Evolutionary conservation across 768 basidiomycete species (phyloP), one percentile per base, ranked within the genome.

Genomic region (Guyanaporus albipodus): DNA sequence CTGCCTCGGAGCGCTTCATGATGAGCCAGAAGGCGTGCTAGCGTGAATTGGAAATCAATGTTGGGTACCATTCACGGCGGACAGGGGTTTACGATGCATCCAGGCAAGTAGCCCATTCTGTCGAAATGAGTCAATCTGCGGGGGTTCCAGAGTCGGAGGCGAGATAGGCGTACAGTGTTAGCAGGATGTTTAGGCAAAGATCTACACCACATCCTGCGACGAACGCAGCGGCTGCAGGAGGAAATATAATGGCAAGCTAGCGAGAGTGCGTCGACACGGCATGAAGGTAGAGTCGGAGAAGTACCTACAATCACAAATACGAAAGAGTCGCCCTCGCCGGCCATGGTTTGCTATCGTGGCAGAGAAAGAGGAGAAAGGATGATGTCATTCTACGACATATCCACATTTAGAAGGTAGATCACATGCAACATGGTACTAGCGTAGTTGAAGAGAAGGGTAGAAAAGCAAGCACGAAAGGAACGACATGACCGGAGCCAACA

Each of bases 21-120:
- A 92, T 83, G 44, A 94, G 73, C 86, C 86, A 92, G 67, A 90
- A 85, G 1, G 89, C 88, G 58, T 92, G 90, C 78, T 79, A 6
- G 24, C 24, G 19, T 19, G 39, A 24, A 12, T 48, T 26, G 28
- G 32, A 31, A 21, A 7, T 15, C 4, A 15, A 28, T 42, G 12
- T 15, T 19, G 7, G 18, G 10, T n/a, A 6, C 0, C 34, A n/a
- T n/a, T n/a, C n/a, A n/a, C n/a, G 19, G 2, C 14, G 11, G 21
- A 48, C 8, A 21, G 18, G 22, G 19, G 33, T 73, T 53, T 23
- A 77, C 77, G 36, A 80, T 50, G 49, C 71, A 72, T 8, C 80
- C 87, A 2, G 88, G 87, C 21, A 90, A 58, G 60, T 83, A 89
- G 10, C 85, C 90, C 44, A 91, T 71, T 28, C 88, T 87, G 39